Evolutionary conservation across 805 yeast species (phyloP), one percentile per base, ranked within the genome.

Genomic region (Candida easanensis): DNA sequence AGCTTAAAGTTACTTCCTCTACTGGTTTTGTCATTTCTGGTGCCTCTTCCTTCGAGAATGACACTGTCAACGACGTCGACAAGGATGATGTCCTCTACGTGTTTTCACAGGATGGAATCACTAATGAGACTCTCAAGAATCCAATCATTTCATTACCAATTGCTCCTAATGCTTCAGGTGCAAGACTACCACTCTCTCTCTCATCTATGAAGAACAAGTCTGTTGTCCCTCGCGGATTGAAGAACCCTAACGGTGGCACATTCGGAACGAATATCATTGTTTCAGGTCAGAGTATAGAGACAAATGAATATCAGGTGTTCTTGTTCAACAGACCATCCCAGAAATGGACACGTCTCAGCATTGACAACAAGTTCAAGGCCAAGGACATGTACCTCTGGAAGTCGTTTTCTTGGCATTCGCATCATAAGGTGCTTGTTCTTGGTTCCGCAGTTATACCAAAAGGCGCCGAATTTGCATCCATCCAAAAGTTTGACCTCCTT

Each of bases 351-450:
- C 66, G 80, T 42, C 61, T 85, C 19, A 81, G 77, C 48, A 64
- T 75, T 14, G 71, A 72, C 33, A 69, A 73, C 58, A 68, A 82
- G 52, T 70, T 73, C 37, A 51, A 42, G 18, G 52, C 54, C 5
- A 37, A 30, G 13, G 69, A 76, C 3, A 86, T 82, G 54, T 65
- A 83, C 40, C 71, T 82, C 39, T 79, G 86, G 77, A 81, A 79
- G 48, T 79, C 84, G 0, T 80, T 75, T 61, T 79, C 79, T 1
- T 85, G 95, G 95, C 74, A 74, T 25, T 82, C 90, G 1, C 95
- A 85, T 60, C 91, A 85, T 56, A 80, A 79, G 57, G 79, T 82
- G 1, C 64, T 82, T 1, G 61, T 83, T 22, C 53, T 85, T 27
- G 93, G 93, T 1, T 61, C 70, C 8, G 42, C 50, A 5, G 23